phyloP scores from a whole-genome alignment of 257 asterid genomes.

The Plantago elongata region DNA sequence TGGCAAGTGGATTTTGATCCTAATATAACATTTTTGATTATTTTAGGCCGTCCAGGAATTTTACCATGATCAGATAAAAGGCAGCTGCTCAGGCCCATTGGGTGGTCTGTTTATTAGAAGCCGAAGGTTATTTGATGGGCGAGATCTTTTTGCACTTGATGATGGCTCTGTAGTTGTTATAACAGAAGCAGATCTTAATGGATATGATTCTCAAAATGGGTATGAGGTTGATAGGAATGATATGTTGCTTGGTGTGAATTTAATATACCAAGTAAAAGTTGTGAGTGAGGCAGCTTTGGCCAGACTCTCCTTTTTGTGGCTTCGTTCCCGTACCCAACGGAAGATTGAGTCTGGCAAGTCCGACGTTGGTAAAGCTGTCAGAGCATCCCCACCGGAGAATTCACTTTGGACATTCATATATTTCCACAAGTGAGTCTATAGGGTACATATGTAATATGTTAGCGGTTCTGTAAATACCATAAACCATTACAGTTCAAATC shows the following conservation, averaged over 20 bases:
- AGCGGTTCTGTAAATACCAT: slow-evolving; percentile 13
- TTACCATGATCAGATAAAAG: slow-evolving; percentile 27
- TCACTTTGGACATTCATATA: slow-evolving; percentile 43
- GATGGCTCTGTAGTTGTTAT: slow-evolving; percentile 54
- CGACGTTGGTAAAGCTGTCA: slow-evolving; percentile 17
- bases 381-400: slow-evolving; percentile 25
- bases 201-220: slow-evolving; percentile 31
- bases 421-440: slow-evolving; percentile 20
- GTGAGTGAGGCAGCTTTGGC: slow-evolving; percentile 50
- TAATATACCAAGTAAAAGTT: slow-evolving; percentile 45
- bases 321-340: slow-evolving; percentile 27
- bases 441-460: slow-evolving; percentile 21
- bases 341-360: slow-evolving; percentile 24
- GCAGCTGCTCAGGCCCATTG: slow-evolving; percentile 17
- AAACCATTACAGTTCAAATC: background rate
- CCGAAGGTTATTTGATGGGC: slow-evolving; percentile 25
- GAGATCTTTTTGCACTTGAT: slow-evolving; percentile 39
- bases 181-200: slow-evolving; percentile 47
- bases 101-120: slow-evolving; percentile 16
- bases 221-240: slow-evolving; percentile 26
- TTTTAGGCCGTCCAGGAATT: slow-evolving; percentile 51
- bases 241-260: slow-evolving; percentile 41
- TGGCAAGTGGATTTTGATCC: background rate
- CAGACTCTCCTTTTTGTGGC: slow-evolving; percentile 49
- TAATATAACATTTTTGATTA: slow-evolving; percentile 5